phyloP scores from a whole-genome alignment of 1,139 yeast genomes.

The Yamadazyma songkhlaensis region DNA sequence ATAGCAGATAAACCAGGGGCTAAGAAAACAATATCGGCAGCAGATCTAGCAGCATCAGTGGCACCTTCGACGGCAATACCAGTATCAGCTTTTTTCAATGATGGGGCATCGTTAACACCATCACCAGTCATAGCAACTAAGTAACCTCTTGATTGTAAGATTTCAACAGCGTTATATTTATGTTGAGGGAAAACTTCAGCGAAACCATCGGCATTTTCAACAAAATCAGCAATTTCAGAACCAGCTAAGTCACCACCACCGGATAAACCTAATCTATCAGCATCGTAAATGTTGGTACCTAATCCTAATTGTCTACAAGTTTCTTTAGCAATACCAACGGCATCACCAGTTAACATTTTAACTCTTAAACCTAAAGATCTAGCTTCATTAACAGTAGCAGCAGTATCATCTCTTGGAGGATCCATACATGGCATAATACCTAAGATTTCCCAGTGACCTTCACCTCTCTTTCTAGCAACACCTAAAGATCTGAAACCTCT shows the following conservation, averaged over 20 bases:
- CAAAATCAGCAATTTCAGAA: constrained; percentile 93
- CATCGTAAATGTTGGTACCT: constrained; percentile 96
- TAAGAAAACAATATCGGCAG: constrained; percentile 94
- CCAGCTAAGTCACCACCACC: constrained; percentile 97
- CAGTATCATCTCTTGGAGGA: constrained; percentile 98
- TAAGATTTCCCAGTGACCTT: constrained; percentile 96
- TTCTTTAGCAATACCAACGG: constrained; percentile 98
- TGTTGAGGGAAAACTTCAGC: constrained; percentile 98
- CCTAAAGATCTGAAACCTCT: constrained; percentile 99
- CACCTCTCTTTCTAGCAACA: constrained; percentile 99
- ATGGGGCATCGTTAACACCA: constrained; percentile 97
- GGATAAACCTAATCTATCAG: constrained; percentile 94
- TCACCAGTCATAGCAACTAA: constrained; percentile 98
- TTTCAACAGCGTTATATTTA: constrained; percentile 89
- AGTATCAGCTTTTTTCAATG: constrained; percentile 93
- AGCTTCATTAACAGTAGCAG: constrained; percentile 92
- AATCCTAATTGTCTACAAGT: constrained; percentile 97
- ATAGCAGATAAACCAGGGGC: constrained; percentile 96
- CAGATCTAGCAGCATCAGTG: constrained; percentile 94
- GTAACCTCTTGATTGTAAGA: constrained; percentile 88
- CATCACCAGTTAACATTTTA: constrained; percentile 98
- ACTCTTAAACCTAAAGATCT: constrained; percentile 91
- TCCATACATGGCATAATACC: constrained; percentile 99
- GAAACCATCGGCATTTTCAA: constrained; percentile 95
- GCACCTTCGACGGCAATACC: constrained; percentile 99